phyloP scores from a whole-genome alignment of 202 grass and related monocot species.

The Musa balbisiana region DNA sequence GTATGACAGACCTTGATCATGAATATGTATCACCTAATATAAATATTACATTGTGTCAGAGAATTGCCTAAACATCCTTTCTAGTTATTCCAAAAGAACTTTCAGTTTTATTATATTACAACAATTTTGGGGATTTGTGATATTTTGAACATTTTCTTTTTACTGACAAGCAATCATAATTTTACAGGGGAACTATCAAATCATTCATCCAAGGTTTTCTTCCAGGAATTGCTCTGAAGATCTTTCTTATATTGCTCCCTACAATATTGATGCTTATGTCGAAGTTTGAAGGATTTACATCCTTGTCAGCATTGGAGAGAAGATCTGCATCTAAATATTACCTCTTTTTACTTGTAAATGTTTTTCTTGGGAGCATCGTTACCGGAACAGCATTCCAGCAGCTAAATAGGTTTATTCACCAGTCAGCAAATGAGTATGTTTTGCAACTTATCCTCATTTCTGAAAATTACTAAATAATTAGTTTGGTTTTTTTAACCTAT shows the following conservation, averaged over 20 bases:
- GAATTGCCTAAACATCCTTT: not conserved
- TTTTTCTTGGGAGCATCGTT: slow-evolving; percentile 78
- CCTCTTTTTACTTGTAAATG: slow-evolving; percentile 82
- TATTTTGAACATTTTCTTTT: not conserved
- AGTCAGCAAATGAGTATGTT: slow-evolving; percentile 82
- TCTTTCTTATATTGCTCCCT: slow-evolving; percentile 93
- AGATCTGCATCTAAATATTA: slow-evolving; percentile 89
- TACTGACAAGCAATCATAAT: not conserved
- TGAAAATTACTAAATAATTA: not conserved
- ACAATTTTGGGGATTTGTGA: not conserved
- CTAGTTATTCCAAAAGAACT: no score
- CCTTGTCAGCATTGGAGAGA: slow-evolving; percentile 68
- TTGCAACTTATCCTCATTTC: not conserved
- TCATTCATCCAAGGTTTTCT: slow-evolving; percentile 98
- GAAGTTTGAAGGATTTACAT: slow-evolving; percentile 77
- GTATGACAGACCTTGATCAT: no score
- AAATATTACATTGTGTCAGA: not conserved
- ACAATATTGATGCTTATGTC: slow-evolving; percentile 98
- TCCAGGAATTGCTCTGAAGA: slow-evolving; percentile 91
- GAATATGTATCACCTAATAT: not conserved
- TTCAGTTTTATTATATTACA: not conserved
- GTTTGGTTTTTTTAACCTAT: not conserved
- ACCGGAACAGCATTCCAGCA: slow-evolving; percentile 80
- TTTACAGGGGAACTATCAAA: slow-evolving; percentile 44
- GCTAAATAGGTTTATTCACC: slow-evolving; percentile 54